A percentile compares a stretch with the other conserved stretches of the same genome.
Evolutionary conservation across 768 basidiomycete genomes (phyloP).

Genomic region (Gyrodon lividus): DNA sequence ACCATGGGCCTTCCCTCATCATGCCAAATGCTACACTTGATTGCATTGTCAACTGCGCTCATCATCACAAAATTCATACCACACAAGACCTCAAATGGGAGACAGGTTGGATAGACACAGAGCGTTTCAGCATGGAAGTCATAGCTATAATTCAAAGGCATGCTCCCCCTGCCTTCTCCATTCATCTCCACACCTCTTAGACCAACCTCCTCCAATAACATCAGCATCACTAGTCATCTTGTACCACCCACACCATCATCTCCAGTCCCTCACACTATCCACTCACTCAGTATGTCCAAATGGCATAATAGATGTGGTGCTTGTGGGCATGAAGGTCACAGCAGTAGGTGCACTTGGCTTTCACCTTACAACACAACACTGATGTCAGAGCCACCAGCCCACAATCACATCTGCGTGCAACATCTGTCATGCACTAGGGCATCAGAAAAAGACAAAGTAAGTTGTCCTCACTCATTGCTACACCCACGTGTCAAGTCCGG

Average conservation of each 20-base stretch:
- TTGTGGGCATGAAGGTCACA: conserved; percentile 8
- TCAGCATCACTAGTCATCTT: no score
- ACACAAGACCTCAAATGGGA: conserved; percentile 16
- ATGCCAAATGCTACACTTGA: conserved; percentile 14
- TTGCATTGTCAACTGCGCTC: conserved; percentile 27
- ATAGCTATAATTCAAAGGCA: neutral
- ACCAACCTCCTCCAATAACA: neutral
- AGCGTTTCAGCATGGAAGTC: neutral
- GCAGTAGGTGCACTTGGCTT: conserved; percentile 5
- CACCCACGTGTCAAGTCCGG: no score
- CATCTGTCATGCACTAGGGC: no score
- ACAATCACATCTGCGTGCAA: no score
- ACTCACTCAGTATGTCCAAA: neutral
- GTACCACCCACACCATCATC: neutral
- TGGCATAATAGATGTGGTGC: neutral
- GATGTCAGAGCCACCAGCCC: no score
- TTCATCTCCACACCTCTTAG: neutral
- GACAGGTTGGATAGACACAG: conserved; percentile 15
- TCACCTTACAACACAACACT: no score
- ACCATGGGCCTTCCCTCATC: conserved; percentile 14
- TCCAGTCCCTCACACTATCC: neutral
- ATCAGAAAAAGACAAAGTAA: no score
- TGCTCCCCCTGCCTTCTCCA: neutral
- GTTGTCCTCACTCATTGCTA: no score
- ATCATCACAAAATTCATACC: conserved; percentile 16